Evolutionary conservation across 2,329 filamentous ascomycete species (phyloP).

Genomic region (Exophiala viscosa): DNA sequence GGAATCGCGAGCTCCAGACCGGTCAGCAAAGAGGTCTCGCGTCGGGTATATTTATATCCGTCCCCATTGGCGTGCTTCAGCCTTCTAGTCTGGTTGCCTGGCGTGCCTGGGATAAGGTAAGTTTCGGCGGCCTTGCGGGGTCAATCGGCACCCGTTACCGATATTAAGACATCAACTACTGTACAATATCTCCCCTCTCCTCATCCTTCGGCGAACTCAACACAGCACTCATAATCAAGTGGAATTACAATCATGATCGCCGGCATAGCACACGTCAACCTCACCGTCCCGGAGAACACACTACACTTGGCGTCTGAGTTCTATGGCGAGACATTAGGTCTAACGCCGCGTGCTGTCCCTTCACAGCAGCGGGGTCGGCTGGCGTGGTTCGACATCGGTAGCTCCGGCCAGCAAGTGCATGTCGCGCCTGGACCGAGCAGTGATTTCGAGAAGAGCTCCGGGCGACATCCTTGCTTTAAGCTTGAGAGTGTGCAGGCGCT

Average conservation of each 20-base stretch:
- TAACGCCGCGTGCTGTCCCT: slow-evolving; percentile 53
- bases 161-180: too few species aligned
- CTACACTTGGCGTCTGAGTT: slow-evolving; percentile 52
- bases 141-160: too few species aligned
- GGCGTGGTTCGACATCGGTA: slow-evolving; percentile 47
- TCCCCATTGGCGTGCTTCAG: too few species aligned
- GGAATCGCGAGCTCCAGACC: too few species aligned
- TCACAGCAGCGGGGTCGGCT: slow-evolving; percentile 49
- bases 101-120: too few species aligned
- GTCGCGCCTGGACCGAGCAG: slow-evolving; percentile 51
- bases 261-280: slow-evolving; percentile 56
- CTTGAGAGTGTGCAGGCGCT: slow-evolving; percentile 49
- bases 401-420: slow-evolving; percentile 46
- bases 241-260: too few species aligned
- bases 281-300: slow-evolving; percentile 54
- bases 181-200: too few species aligned
- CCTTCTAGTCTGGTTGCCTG: too few species aligned
- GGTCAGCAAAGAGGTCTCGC: not conserved
- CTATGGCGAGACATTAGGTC: slow-evolving; percentile 55
- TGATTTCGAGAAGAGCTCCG: slow-evolving; percentile 51
- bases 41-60: too few species aligned
- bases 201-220: too few species aligned
- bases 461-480: slow-evolving; percentile 59
- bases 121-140: too few species aligned
- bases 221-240: too few species aligned